Conservation (phyloP, 2,329 filamentous ascomycete genomes). For the Tothia fuscella region DNA sequence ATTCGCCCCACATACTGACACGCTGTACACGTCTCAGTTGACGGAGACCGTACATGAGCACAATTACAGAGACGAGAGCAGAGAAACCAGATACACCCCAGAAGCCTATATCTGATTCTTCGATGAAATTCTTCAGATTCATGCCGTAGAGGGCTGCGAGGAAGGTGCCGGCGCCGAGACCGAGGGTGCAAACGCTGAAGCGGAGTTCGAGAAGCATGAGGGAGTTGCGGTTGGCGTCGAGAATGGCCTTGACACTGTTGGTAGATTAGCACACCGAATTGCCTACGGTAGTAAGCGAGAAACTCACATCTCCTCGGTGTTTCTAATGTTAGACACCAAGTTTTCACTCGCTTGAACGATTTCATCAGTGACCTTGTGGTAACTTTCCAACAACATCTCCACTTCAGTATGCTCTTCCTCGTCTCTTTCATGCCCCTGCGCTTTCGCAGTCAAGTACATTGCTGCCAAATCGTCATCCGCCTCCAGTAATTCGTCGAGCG, state of each 20-base stretch:
- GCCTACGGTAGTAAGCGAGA: background rate
- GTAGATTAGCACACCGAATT: slow-evolving; percentile 12
- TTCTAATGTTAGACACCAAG: slow-evolving; percentile 85
- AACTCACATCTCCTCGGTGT: slow-evolving; percentile 92
- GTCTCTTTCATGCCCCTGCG: slow-evolving; percentile 56
- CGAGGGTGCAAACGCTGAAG: slow-evolving; percentile 88
- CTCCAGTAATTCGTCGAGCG: slow-evolving; percentile 88
- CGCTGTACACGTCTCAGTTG: slow-evolving; percentile 79
- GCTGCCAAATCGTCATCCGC: slow-evolving; percentile 87
- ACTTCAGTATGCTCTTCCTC: slow-evolving; percentile 91
- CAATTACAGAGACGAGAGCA: slow-evolving; percentile 58
- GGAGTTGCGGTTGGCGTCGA: slow-evolving; percentile 94
- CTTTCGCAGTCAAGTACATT: slow-evolving; percentile 93
- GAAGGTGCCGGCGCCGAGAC: slow-evolving; percentile 89
- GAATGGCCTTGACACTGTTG: slow-evolving; percentile 76
- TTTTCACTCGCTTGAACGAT: slow-evolving; percentile 93
- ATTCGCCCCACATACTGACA: slow-evolving; percentile 68
- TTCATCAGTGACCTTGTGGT: slow-evolving; percentile 95
- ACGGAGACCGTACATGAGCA: slow-evolving; percentile 71
- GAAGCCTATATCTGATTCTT: slow-evolving; percentile 85
- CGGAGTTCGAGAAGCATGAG: slow-evolving; percentile 96
- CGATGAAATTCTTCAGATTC: slow-evolving; percentile 98
- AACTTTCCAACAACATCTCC: slow-evolving; percentile 92
- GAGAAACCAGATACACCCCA: slow-evolving; percentile 60
- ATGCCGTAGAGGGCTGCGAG: slow-evolving; percentile 98